phyloP scores from a whole-genome alignment of 164 flowering plant species.

The Euptelea pleiosperma region DNA sequence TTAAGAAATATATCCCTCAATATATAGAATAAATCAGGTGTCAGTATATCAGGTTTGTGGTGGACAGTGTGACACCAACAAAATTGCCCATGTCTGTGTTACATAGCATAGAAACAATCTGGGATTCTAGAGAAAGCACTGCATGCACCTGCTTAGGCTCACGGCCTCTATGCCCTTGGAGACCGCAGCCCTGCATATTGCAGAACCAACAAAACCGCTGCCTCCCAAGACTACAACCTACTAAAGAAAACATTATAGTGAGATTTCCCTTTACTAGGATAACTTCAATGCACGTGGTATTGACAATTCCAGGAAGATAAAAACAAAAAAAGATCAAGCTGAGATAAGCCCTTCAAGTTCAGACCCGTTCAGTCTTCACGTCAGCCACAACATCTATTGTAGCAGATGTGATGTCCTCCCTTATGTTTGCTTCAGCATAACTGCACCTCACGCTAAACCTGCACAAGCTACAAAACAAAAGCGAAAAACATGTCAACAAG shows the following conservation, averaged over 20 bases:
- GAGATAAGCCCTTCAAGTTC: not conserved
- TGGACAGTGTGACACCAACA: too few species aligned
- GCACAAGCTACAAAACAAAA: slow-evolving; percentile 23
- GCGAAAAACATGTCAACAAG: not conserved
- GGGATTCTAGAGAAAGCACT: slow-evolving; percentile 5
- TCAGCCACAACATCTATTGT: slow-evolving; percentile 85
- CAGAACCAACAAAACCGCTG: slow-evolving; percentile 95
- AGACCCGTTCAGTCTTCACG: slow-evolving; percentile 73
- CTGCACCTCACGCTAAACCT: slow-evolving; percentile 51
- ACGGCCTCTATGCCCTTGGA: slow-evolving; percentile 82
- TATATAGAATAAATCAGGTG: too few species aligned
- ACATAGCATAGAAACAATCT: not conserved
- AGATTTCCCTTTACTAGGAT: slow-evolving; percentile 6
- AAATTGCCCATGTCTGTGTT: not conserved
- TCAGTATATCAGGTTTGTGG: too few species aligned
- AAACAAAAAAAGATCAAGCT: not conserved
- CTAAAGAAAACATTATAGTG: slow-evolving; percentile 16
- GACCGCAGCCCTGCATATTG: slow-evolving; percentile 95
- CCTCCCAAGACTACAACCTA: slow-evolving; percentile 97
- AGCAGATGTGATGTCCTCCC: slow-evolving; percentile 36
- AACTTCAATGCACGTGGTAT: slow-evolving; percentile 2
- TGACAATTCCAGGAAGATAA: not conserved
- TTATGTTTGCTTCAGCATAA: slow-evolving; percentile 50
- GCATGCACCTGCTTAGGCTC: slow-evolving; percentile 83
- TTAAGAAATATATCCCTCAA: too few species aligned